Evolutionary conservation across 2,329 filamentous ascomycete genomes (phyloP).

Genomic region (Paraconiothyrium sp.): DNA sequence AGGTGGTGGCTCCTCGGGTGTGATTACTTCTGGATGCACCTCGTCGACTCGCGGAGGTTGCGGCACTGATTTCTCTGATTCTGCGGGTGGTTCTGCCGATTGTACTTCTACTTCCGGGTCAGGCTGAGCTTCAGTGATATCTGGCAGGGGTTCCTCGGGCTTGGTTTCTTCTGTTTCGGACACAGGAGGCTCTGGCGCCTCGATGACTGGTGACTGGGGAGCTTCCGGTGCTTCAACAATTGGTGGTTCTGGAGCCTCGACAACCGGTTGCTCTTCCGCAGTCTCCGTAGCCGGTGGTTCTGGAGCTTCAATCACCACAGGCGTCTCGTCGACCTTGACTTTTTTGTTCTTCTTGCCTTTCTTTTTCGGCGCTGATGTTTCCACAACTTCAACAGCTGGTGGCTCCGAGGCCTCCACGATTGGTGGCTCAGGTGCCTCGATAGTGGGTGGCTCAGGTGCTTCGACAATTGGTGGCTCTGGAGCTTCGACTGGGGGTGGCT

Average conservation of each 20-base stretch:
- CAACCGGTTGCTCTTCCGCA: background rate
- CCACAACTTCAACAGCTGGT: background rate
- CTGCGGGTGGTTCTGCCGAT: conserved; percentile 13
- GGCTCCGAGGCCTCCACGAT: background rate
- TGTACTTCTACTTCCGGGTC: conserved; percentile 4
- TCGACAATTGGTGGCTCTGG: background rate
- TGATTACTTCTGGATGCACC: background rate
- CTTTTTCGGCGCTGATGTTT: background rate
- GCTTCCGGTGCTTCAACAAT: background rate
- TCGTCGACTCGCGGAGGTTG: conserved; percentile 18
- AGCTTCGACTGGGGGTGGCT: background rate
- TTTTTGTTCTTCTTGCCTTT: conserved; percentile 1
- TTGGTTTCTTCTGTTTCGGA: background rate
- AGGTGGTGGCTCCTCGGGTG: conserved; percentile 13
- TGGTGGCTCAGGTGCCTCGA: background rate
- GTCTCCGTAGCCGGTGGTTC: background rate
- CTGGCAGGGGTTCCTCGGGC: conserved; percentile 10
- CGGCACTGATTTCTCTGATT: conserved; percentile 14
- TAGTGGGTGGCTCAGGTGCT: background rate
- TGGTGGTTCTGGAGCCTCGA: conserved; percentile 1
- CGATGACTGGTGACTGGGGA: background rate
- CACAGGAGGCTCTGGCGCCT: conserved; percentile 2
- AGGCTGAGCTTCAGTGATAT: background rate
- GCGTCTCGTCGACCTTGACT: background rate
- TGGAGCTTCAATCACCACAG: background rate